These are phyloP conservation scores for Ophiostoma populinum DNA, from an alignment of 2,329 filamentous ascomycete genomes.

Conservation along the genomic window DNA sequence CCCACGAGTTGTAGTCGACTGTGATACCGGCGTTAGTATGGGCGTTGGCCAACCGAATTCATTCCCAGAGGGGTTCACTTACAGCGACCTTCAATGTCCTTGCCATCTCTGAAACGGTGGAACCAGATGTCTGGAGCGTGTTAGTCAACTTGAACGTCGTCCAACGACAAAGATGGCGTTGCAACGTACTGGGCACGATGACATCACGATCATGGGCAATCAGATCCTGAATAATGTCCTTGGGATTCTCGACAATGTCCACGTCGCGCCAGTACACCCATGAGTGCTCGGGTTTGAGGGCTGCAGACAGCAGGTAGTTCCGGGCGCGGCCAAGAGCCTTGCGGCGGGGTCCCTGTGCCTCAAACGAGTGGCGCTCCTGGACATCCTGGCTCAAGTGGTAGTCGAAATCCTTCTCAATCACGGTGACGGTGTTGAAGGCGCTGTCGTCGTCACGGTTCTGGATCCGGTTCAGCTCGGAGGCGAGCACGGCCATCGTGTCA, in stretches of 20 bases:
- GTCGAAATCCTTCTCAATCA: conserved; percentile 86
- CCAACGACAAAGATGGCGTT: not conserved
- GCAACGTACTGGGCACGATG: conserved; percentile 70
- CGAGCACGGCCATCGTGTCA: conserved; percentile 75
- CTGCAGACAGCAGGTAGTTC: conserved; percentile 74
- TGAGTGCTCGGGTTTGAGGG: conserved; percentile 82
- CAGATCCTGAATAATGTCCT: conserved; percentile 82
- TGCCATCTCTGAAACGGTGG: conserved; percentile 64
- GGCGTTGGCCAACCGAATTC: conserved; percentile 2
- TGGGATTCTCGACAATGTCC: conserved; percentile 82
- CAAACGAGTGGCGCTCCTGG: conserved; percentile 68
- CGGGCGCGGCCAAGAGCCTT: conserved; percentile 81
- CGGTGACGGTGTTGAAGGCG: conserved; percentile 68
- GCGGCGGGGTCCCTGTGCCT: conserved; percentile 73
- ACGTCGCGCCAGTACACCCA: conserved; percentile 99
- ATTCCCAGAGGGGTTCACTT: conserved; percentile 20
- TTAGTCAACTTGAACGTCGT: conserved; percentile 2
- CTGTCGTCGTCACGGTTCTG: conserved; percentile 66
- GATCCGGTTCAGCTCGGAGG: conserved; percentile 71
- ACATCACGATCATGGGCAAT: conserved; percentile 86
- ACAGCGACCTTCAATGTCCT: conserved; percentile 92
- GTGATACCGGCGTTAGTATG: conserved; percentile 11
- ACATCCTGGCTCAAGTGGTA: conserved; percentile 60
- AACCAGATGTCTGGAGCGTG: conserved; percentile 72
- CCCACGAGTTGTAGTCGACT: conserved; percentile 99